Conservation (phyloP, 192 early-diverging fungal species). For the Umbelopsis sp. region DNA sequence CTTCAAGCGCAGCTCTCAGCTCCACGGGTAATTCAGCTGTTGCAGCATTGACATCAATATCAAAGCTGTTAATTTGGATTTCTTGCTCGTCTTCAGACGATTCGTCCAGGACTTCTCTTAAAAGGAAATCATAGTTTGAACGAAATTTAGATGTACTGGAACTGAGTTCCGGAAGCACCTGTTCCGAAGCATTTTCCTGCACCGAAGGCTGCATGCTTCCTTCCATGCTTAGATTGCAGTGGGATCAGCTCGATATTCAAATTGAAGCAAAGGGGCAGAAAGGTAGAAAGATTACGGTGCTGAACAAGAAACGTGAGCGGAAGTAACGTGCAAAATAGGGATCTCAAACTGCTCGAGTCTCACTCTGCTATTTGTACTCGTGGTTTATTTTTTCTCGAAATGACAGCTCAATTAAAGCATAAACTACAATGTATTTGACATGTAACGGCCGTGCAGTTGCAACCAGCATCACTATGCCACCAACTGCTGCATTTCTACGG, state of each 20-base stretch:
- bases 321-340: too few species aligned
- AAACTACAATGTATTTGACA: too few species aligned
- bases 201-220: constrained; percentile 14
- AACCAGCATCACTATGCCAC: too few species aligned
- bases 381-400: too few species aligned
- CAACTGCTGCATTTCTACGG: too few species aligned
- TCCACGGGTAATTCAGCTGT: constrained; percentile 49
- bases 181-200: constrained; percentile 16
- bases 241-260: constrained; percentile 10
- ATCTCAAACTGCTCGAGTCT: too few species aligned
- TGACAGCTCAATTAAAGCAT: too few species aligned
- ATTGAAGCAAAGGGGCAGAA: neutral
- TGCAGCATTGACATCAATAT: constrained; percentile 41
- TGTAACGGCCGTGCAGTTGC: too few species aligned
- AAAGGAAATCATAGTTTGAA: constrained; percentile 50
- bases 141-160: constrained; percentile 37
- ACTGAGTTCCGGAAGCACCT: constrained; percentile 13
- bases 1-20: constrained; percentile 51
- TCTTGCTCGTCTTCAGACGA: constrained; percentile 52
- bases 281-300: neutral
- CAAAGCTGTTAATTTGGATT: constrained; percentile 23
- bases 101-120: constrained; percentile 58
- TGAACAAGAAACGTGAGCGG: constrained; percentile 7
- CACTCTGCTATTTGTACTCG: too few species aligned
- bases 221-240: constrained; percentile 9